Base-by-base conservation (phyloP, 345 rosid species). In the Moringa oleifera region DNA sequence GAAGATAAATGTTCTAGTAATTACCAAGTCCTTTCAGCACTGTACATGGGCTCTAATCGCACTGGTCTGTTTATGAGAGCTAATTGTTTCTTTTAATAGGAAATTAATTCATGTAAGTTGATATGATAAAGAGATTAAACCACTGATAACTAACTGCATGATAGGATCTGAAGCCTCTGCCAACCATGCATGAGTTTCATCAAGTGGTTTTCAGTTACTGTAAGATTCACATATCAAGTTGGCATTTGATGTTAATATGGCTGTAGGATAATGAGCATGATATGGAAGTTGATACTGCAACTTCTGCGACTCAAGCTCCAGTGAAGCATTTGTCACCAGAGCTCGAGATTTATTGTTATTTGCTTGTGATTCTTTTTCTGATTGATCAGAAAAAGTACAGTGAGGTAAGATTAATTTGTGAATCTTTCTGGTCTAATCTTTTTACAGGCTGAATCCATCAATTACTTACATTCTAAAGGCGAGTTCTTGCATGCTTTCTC, bases 201-300 rank as follows among this genome's bases (percentile, higher is more conserved):
- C n/a, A 15, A 15, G 6, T 41, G 13, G 12, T 41, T 41, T 41
- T 41, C 47, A 41, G 47, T 11, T 41, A 7, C 47, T 41, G 12
- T 41, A 16, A 41, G 12, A 41, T 41, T 15, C 17, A 5, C 2
- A 41, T 41, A 4, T 41, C 13, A 8, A 28, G 3, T 3, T 28
- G 5, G 8, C 33, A 28, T 28, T 41, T 41, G 12, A 1, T 19
- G 1, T 62, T 10, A 46, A 19, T 18, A 23, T 65, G 66, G 46
- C 37, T 60, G 62, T 57, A 86, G 96, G 82, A 78, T 52, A 83
- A 84, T 77, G 95, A 80, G 55, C 93, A 79, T 63, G 95, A 87
- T 51, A 87, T 89, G 98, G 95, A 89, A 84, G 95, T 89, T 64
- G 98, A 89, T 70, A 81, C 85, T 1, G 93, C 89, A 0, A 77